Base-by-base conservation (phyloP, 2,329 filamentous ascomycete genomes). In the Colletotrichum liriopes region DNA sequence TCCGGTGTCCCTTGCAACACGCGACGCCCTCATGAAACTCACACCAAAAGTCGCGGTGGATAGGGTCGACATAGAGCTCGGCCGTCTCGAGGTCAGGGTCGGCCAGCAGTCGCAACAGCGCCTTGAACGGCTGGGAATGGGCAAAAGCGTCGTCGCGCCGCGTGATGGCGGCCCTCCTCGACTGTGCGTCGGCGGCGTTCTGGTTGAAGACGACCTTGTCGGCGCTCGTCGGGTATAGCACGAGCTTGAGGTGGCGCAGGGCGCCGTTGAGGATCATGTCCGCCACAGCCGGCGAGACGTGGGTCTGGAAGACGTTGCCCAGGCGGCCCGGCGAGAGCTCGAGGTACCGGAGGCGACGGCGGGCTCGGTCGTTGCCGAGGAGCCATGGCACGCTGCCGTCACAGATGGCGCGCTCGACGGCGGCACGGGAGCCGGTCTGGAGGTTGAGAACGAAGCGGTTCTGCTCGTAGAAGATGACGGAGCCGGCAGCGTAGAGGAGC, bases 11-110 rank as follows among this genome's bases (percentile, higher is more conserved):
- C 47, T 68, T 58, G 37, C 65, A 63, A 74, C 73, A 75, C 39
- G 74, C 51, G 29, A 65, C 75, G 39, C 75, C 76, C 14, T 72
- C 72, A 56, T 86, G 84, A 72, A 85, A 87, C 29, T 77, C 79
- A 70, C 85, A 86, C 81, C 84, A 86, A 1, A 81, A 76, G 26
- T 74, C 71, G 63, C 78, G 78, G 73, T 86, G 85, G 51, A 74
- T 75, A 26, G 76, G 76, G 65, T 79, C 79, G 49, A 85, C 80
- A 74, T 77, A 78, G 37, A 87, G 74, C 67, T 81, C 78, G 18
- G 82, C 83, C 52, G 74, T 79, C 59, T 83, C 77, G 45, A 88
- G 77, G 58, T 86, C 83, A 59, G 86, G 86, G 69, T 87, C 86
- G 52, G 81, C 77, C 65, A 88, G 75, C 23, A 87, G 76, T 63